phyloP scores from a whole-genome alignment of 73 alveolate genomes.

The Effrenium voratum region DNA sequence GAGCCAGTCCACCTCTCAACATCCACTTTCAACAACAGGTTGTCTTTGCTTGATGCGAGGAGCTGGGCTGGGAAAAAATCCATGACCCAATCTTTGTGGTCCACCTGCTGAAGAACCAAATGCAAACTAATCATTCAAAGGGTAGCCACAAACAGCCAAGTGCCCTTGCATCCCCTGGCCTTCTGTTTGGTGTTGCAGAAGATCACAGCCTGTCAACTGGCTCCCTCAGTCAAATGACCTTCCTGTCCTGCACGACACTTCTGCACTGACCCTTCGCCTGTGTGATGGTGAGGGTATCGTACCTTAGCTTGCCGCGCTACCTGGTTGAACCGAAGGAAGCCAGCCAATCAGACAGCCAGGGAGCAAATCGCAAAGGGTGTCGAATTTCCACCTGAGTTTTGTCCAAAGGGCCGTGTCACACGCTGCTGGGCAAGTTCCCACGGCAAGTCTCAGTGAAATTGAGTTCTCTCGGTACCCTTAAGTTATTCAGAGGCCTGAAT shows the following conservation, averaged over 20 bases:
- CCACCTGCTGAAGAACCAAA: neutral
- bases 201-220: slow-evolving; percentile 96
- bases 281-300: slow-evolving; percentile 98
- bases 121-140: neutral
- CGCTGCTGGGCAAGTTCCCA: too few species aligned
- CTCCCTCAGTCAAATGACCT: neutral
- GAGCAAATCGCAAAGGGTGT: slow-evolving; percentile 98
- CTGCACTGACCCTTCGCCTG: slow-evolving; percentile 77
- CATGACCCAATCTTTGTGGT: too few species aligned
- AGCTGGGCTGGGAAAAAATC: too few species aligned
- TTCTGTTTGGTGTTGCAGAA: slow-evolving; percentile 98
- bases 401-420: too few species aligned
- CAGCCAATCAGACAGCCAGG: slow-evolving; percentile 10
- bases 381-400: slow-evolving; percentile 96
- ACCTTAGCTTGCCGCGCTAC: slow-evolving; percentile 22
- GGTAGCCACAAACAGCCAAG: neutral
- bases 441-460: too few species aligned
- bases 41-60: too few species aligned
- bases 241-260: neutral
- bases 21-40: too few species aligned
- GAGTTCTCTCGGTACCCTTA: too few species aligned
- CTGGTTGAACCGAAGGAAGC: neutral
- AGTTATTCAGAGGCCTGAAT: too few species aligned
- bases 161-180: neutral
- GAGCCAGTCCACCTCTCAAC: slow-evolving; percentile 98